phyloP scores from a whole-genome alignment of 129 eudicot species.

The Mikania micrantha region DNA sequence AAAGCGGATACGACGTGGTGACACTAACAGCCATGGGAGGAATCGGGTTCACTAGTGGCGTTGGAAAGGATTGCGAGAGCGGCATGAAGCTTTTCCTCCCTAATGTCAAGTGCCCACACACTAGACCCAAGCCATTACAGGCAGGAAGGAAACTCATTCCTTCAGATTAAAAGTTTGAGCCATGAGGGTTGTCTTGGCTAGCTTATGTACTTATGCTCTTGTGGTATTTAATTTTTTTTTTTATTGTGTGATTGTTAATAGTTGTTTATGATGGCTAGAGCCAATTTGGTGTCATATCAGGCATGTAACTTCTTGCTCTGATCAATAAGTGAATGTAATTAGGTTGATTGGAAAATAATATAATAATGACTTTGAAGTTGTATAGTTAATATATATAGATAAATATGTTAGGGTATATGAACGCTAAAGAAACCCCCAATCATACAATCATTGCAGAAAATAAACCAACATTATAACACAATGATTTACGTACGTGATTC shows the following conservation, averaged over 20 bases:
- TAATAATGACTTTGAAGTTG: not conserved
- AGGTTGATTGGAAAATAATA: not conserved
- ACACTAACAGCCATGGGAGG: conserved; percentile 8
- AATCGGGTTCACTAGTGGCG: conserved; percentile 29
- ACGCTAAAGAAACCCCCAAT: too few species aligned
- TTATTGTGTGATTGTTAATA: not conserved
- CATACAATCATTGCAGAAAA: too few species aligned
- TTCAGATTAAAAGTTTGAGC: not conserved
- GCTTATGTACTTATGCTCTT: too few species aligned
- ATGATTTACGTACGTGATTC: too few species aligned
- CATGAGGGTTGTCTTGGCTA: not conserved
- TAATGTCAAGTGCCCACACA: conserved; percentile 7
- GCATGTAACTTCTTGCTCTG: not conserved
- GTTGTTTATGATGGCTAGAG: not conserved
- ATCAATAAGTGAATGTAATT: not conserved
- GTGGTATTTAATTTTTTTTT: too few species aligned
- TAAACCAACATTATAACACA: too few species aligned
- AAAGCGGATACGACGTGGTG: conserved; percentile 13
- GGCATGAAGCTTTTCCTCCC: conserved; percentile 23
- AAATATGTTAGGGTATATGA: too few species aligned
- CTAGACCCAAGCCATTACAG: not conserved
- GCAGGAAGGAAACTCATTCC: conserved; percentile 12
- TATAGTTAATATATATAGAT: too few species aligned
- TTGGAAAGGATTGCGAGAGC: conserved; percentile 9
- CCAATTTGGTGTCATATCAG: not conserved